Base-by-base conservation (phyloP, 1,284 basidiomycete genomes). In the Cryptococcus amylolentus region DNA sequence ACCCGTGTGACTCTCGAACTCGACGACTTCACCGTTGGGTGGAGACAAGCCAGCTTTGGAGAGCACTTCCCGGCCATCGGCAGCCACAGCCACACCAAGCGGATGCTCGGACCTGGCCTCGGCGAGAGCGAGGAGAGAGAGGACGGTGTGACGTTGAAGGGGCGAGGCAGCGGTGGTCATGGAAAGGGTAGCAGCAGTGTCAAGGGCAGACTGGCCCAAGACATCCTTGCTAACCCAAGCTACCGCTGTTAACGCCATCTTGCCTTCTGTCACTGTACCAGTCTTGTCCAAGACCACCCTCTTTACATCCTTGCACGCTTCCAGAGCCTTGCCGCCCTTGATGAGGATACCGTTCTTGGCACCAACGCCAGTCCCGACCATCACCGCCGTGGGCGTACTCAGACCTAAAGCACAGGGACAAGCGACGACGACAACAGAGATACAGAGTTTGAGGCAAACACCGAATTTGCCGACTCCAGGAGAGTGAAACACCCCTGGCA, bases 301-400 rank as follows among this genome's bases (percentile, higher is more conserved):
- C 69, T 85, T 84, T 67, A 98, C 87, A 51, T 82, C 82, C 66
- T 85, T 86, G 71, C 91, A 93, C 3, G 91, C 91, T 73, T 99
- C 96, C 43, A 99, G 81, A 2, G 96, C 93, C 20, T 88, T 82
- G 3, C 94, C 96, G 45, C 96, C 94, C 74, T 98, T 98, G 84
- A 98, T 98, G 49, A 99, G 80, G 62, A 99, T 98, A 0, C 96
- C 96, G 70, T 98, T 93, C 80, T 89, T 84, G 12, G 96, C 96
- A 1, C 96, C 96, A 53, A 98, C 87, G 0, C 96, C 96, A 0
- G 96, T 98, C 31, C 96, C 96, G 41, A 98, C 96, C 96, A 98
- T 98, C 77, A 98, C 94, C 1, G 96, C 96, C 0, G 96, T 98
- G 0, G 96, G 96, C 0, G 96, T 98, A 57, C 89, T 91, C 54